These are phyloP conservation scores for Rhododendron ferrugineum DNA, from an alignment of 148 eudicot species.

Conservation along the genomic window DNA sequence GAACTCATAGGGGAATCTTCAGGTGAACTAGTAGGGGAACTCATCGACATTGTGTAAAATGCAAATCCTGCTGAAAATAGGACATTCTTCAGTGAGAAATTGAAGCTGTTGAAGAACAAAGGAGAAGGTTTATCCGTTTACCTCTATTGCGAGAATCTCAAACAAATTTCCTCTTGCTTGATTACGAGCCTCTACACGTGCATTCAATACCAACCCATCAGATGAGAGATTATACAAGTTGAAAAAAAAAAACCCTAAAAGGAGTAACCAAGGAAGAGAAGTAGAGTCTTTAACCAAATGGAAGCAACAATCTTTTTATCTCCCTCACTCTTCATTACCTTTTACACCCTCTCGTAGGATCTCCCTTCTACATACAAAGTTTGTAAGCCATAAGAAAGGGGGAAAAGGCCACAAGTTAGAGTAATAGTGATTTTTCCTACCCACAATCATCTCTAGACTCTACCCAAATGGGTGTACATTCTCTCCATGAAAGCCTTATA, in stretches of 20 bases:
- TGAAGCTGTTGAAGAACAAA: neutral
- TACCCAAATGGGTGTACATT: neutral
- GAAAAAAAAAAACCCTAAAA: neutral
- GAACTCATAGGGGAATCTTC: neutral
- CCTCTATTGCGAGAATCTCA: neutral
- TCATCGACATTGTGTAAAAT: neutral
- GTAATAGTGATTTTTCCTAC: neutral
- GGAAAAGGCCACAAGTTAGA: neutral
- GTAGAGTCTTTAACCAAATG: neutral
- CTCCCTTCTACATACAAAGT: neutral
- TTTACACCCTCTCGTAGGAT: neutral
- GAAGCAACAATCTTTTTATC: neutral
- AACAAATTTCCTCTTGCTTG: neutral
- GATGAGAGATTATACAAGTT: neutral
- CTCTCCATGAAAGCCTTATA: neutral
- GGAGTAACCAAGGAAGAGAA: neutral
- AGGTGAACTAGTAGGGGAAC: neutral
- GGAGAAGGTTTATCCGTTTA: neutral
- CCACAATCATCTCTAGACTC: neutral
- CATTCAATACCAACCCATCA: neutral
- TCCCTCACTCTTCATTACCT: neutral
- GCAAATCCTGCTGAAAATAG: neutral
- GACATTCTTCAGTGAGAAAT: neutral
- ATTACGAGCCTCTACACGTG: neutral
- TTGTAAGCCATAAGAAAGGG: neutral